phyloP scores from a whole-genome alignment of 352 stramenopile genomes.

The Globisporangium perplexum region DNA sequence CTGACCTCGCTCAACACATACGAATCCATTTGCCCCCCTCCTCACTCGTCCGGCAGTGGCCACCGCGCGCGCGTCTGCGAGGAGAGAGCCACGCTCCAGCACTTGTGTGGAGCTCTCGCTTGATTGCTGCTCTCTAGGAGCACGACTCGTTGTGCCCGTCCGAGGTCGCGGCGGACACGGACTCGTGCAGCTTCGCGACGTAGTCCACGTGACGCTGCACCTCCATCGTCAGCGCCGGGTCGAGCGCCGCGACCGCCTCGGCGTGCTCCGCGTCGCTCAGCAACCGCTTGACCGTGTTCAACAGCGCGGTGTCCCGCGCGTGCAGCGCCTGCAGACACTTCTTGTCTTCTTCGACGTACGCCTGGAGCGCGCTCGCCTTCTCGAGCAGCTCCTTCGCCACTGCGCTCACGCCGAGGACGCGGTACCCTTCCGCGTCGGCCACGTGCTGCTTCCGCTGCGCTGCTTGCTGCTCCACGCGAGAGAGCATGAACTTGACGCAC shows the following conservation, averaged over 20 bases:
- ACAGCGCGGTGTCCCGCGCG: slow-evolving; percentile 45
- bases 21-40: background rate
- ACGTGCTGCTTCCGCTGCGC: slow-evolving; percentile 28
- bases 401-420: slow-evolving; percentile 42
- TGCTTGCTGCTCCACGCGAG: slow-evolving; percentile 43
- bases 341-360: slow-evolving; percentile 45
- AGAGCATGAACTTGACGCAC: slow-evolving; percentile 79
- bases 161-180: slow-evolving; percentile 2
- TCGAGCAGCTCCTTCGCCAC: slow-evolving; percentile 45
- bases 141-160: background rate
- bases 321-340: slow-evolving; percentile 37
- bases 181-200: slow-evolving; percentile 44
- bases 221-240: slow-evolving; percentile 42
- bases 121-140: background rate
- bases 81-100: too few species aligned
- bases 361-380: slow-evolving; percentile 30
- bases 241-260: slow-evolving; percentile 23
- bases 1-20: background rate
- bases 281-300: slow-evolving; percentile 21
- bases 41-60: too few species aligned
- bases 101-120: too few species aligned
- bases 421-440: slow-evolving; percentile 43
- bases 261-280: slow-evolving; percentile 16
- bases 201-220: slow-evolving; percentile 63
- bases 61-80: too few species aligned